Conservation (phyloP, 148 eudicot genomes). For the Rhododendron simsii region DNA sequence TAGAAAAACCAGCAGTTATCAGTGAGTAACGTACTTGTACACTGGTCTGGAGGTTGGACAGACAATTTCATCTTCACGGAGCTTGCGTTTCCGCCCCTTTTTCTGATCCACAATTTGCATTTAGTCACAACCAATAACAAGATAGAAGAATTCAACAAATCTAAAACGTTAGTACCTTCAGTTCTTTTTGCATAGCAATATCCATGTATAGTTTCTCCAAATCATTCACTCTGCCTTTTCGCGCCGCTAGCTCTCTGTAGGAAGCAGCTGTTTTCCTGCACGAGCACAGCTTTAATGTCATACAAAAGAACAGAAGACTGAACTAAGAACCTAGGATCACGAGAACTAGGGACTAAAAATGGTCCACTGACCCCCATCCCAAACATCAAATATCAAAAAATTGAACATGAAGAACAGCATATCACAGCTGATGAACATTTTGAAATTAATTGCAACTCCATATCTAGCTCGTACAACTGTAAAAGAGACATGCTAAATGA, state of each 20-base stretch:
- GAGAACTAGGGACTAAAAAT: not conserved
- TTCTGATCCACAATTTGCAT: slow-evolving; percentile 42
- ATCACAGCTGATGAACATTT: not conserved
- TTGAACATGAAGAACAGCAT: not conserved
- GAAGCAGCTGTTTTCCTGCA: slow-evolving; percentile 65
- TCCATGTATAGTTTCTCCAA: slow-evolving; percentile 64
- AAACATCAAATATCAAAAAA: not conserved
- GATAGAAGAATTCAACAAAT: not conserved
- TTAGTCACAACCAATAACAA: not conserved
- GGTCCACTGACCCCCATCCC: not conserved
- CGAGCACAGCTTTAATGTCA: not conserved
- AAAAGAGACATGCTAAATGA: not conserved
- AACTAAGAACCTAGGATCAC: not conserved
- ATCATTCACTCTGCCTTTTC: slow-evolving; percentile 54
- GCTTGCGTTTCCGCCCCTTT: slow-evolving; percentile 79
- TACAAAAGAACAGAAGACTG: not conserved
- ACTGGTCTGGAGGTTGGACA: slow-evolving; percentile 56
- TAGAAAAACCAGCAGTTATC: not conserved
- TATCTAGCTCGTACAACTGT: not conserved
- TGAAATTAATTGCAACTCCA: not conserved
- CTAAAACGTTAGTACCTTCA: slow-evolving; percentile 49
- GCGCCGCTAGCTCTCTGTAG: slow-evolving; percentile 67
- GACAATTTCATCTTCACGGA: slow-evolving; percentile 75
- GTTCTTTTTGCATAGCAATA: slow-evolving; percentile 81
- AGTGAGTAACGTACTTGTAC: slow-evolving; percentile 19